Conservation (phyloP, 2,329 filamentous ascomycete genomes). For the Apiospora aurea region DNA sequence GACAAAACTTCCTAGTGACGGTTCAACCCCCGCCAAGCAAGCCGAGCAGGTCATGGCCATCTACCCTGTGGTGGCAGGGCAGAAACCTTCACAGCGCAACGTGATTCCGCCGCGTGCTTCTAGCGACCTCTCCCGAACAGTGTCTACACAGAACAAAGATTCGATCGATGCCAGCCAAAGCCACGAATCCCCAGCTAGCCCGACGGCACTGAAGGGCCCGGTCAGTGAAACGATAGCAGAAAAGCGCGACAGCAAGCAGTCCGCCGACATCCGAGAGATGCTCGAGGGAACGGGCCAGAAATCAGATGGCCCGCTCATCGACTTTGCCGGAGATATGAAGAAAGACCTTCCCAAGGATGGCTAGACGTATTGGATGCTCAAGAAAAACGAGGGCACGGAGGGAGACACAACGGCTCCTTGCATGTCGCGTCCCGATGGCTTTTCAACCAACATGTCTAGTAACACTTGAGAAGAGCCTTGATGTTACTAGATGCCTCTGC, state of each 20-base stretch:
- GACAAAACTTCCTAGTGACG: slow-evolving; percentile 50
- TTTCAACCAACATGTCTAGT: not conserved
- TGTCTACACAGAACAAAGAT: slow-evolving; percentile 53
- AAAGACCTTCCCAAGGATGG: slow-evolving; percentile 51
- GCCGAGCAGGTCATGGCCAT: slow-evolving; percentile 86
- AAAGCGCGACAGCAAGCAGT: slow-evolving; percentile 33
- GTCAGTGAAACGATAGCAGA: slow-evolving; percentile 23
- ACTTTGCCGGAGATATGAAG: slow-evolving; percentile 63
- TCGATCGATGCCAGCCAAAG: slow-evolving; percentile 45
- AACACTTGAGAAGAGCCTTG: not conserved
- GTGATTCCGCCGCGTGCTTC: slow-evolving; percentile 59
- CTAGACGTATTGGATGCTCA: slow-evolving; percentile 34
- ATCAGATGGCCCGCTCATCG: slow-evolving; percentile 57
- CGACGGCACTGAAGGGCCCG: slow-evolving; percentile 27
- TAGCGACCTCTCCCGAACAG: slow-evolving; percentile 28
- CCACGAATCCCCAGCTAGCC: slow-evolving; percentile 25
- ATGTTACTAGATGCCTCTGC: not conserved
- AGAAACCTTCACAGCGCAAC: slow-evolving; percentile 64
- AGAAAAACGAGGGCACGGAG: slow-evolving; percentile 44
- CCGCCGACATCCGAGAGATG: slow-evolving; percentile 51
- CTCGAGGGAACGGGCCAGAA: slow-evolving; percentile 56
- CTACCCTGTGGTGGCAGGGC: slow-evolving; percentile 82
- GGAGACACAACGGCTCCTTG: slow-evolving; percentile 49
- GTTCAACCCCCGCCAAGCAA: slow-evolving; percentile 70
- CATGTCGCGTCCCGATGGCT: slow-evolving; percentile 42